Evolutionary conservation across 768 basidiomycete genomes (phyloP).

Genomic region (Trametes punicea): DNA sequence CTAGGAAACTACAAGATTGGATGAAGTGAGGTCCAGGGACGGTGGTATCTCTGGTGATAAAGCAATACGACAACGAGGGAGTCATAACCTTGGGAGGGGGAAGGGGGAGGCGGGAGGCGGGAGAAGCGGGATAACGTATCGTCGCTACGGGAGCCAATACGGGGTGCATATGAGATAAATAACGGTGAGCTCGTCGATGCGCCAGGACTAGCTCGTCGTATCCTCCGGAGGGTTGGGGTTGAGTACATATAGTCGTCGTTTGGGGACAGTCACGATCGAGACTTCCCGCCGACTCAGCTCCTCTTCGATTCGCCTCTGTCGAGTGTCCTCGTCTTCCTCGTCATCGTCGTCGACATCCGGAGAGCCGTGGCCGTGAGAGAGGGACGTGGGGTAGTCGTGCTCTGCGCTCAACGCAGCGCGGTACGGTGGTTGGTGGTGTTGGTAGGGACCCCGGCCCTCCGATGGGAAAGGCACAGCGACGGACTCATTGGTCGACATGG

Average conservation of each 20-base stretch:
- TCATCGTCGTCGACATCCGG: constrained; percentile 59
- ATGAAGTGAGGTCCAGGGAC: constrained; percentile 12
- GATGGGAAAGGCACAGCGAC: constrained; percentile 44
- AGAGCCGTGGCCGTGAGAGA: constrained; percentile 42
- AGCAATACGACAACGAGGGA: constrained; percentile 8
- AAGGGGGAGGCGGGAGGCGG: too few relatives aligned
- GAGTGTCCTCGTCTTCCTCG: constrained; percentile 69
- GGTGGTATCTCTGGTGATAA: constrained; percentile 13
- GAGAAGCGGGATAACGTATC: too few relatives aligned
- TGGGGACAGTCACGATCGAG: constrained; percentile 73
- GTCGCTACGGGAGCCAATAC: constrained; percentile 17
- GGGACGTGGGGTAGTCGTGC: constrained; percentile 36
- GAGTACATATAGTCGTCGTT: constrained; percentile 68
- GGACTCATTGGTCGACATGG: constrained; percentile 38
- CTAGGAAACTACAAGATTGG: constrained; percentile 16
- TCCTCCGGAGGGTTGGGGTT: constrained; percentile 47
- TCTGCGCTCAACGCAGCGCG: constrained; percentile 40
- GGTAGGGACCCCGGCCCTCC: constrained; percentile 54
- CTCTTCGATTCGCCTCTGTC: constrained; percentile 73
- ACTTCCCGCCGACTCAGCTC: constrained; percentile 82
- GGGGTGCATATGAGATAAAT: constrained; percentile 20
- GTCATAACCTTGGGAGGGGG: not conserved
- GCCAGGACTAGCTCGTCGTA: not conserved
- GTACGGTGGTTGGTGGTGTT: constrained; percentile 64
- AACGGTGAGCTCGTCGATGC: not conserved